Conservation (phyloP, 75 land plant genomes). For the Picea glauca region DNA sequence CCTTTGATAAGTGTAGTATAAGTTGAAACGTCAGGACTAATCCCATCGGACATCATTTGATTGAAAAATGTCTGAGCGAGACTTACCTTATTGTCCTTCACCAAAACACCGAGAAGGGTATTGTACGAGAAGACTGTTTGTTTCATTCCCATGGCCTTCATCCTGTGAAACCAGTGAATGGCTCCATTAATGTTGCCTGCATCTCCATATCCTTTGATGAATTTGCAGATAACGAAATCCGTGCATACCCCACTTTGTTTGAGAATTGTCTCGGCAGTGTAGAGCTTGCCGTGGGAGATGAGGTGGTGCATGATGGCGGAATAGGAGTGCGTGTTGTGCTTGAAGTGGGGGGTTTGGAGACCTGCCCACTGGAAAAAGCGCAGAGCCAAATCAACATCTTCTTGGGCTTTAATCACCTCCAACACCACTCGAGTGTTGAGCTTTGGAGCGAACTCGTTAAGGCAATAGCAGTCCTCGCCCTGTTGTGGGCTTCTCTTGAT, state of each 20-base stretch:
- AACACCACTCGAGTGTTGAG: slow-evolving; percentile 8
- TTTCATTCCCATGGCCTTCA: background rate
- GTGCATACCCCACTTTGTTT: background rate
- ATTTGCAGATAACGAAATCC: slow-evolving; percentile 11
- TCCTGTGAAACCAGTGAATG: slow-evolving; percentile 10
- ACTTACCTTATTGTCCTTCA: background rate
- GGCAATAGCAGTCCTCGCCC: slow-evolving; percentile 4
- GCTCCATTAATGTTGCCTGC: slow-evolving; percentile 14
- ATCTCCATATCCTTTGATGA: slow-evolving; percentile 21
- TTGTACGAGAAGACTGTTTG: slow-evolving; percentile 13
- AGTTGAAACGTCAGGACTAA: slow-evolving; percentile 20
- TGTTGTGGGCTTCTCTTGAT: background rate
- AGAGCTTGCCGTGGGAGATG: slow-evolving; percentile 13
- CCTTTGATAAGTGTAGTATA: slow-evolving; percentile 29
- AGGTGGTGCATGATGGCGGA: slow-evolving; percentile 11
- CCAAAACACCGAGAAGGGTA: slow-evolving; percentile 12
- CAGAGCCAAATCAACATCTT: slow-evolving; percentile 15
- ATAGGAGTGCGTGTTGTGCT: slow-evolving; percentile 4
- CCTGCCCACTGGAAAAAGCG: slow-evolving; percentile 30
- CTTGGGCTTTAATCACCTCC: slow-evolving; percentile 14
- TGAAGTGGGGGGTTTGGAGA: slow-evolving; percentile 12
- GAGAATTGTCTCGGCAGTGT: slow-evolving; percentile 13
- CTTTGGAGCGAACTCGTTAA: slow-evolving; percentile 3
- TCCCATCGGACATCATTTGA: background rate
- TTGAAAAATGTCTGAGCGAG: background rate